Base-by-base conservation (phyloP, 495 filamentous ascomycete genomes). In the Daldinia decipiens region DNA sequence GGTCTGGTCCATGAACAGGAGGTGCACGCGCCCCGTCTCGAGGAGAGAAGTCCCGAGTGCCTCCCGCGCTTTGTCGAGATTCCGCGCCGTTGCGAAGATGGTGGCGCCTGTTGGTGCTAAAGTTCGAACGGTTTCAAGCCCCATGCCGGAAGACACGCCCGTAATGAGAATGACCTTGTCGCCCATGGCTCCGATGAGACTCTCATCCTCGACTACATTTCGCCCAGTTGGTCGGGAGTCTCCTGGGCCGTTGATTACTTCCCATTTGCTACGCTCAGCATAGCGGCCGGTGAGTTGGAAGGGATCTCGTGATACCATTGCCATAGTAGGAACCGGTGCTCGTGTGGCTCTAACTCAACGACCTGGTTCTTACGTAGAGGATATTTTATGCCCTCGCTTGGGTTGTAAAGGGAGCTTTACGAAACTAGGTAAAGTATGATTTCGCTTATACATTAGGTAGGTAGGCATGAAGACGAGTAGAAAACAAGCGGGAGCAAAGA, bases 1-100 rank as follows among this genome's bases (percentile, higher is more conserved):
- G 39, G 39, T 2, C 39, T 40, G 39, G 39, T 40, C 39, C 39
- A 40, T 40, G 39, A 40, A 40, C 39, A 40, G n/a, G 39, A 40
- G 39, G n/a, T 40, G 39, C 3, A 40, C n/a, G n/a, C 39, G 39
- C 39, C 39, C 39, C n/a, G 39, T 17, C n/a, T 40, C 39, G 39
- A 40, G 39, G 39, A 40, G 39, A 40, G 39, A 40, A 40, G n/a
- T 9, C 3, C 43, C 17, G 43, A 47, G 43, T 2, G 19, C 17
- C 3, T 47, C 43, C 6, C 19, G 43, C 8, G 43, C 43, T 21
- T 19, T 47, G 17, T 21, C 43, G 43, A 47, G 43, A 9, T 47
- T 12, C 43, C 43, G 17, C 9, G 17, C 43, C 19, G 43, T 47
- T 3, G 17, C 43, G 43, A 47, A 47, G 43, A 47, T 47, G 8